Conservation (phyloP, 2,329 filamentous ascomycete species). For the Calonectria ilicicola region DNA sequence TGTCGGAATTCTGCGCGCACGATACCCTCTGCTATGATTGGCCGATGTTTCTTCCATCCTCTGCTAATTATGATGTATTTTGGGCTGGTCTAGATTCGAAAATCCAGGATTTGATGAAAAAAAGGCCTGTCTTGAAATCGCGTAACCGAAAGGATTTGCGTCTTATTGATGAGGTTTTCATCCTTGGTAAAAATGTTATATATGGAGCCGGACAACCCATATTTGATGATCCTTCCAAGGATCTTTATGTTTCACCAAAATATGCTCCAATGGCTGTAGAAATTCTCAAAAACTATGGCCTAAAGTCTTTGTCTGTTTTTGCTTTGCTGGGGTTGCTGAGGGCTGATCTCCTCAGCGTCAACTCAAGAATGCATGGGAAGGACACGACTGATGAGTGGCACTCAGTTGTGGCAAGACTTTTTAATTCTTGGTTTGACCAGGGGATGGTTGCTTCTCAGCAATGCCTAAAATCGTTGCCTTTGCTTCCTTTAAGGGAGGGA, state of each 20-base stretch:
- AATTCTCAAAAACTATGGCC: constrained; percentile 12
- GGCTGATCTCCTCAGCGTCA: not conserved
- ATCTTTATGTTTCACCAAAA: constrained; percentile 22
- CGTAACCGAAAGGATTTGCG: not conserved
- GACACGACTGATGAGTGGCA: constrained; percentile 27
- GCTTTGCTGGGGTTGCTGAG: not conserved
- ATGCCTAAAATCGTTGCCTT: not conserved
- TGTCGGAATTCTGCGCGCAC: constrained; percentile 32
- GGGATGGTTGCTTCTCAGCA: not conserved
- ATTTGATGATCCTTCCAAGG: constrained; percentile 13
- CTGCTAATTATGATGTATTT: not conserved
- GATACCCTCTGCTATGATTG: constrained; percentile 26
- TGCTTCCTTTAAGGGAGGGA: constrained; percentile 21
- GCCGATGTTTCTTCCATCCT: constrained; percentile 28
- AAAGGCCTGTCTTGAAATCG: not conserved
- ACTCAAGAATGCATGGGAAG: constrained; percentile 10
- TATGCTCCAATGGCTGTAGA: not conserved
- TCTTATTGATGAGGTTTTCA: not conserved
- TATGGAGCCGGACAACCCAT: constrained; percentile 14
- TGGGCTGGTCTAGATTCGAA: constrained; percentile 14
- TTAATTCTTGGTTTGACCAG: not conserved
- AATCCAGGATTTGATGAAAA: not conserved
- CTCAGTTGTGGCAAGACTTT: not conserved
- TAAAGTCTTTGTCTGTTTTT: fast-evolving
- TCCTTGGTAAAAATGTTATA: not conserved